phyloP scores from a whole-genome alignment of 139 green algal genomes.

The Chloropicon primus region DNA sequence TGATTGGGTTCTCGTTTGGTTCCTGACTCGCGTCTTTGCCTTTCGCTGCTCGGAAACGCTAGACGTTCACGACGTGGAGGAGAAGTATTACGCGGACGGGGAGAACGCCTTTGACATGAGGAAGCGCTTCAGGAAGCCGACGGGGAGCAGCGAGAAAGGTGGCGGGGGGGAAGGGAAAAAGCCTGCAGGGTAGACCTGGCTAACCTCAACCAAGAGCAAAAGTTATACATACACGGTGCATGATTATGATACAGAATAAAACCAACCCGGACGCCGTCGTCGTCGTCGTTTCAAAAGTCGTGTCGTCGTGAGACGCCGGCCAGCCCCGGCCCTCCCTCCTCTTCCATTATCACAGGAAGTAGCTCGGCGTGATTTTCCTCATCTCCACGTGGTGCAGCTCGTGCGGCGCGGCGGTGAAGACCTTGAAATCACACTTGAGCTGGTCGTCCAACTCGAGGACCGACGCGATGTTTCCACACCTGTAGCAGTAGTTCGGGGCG shows the following conservation, averaged over 20 bases:
- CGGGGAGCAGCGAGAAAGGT: not conserved
- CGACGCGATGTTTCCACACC: conserved; percentile 92
- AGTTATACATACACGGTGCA: too few relatives aligned
- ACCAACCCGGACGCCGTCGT: too few relatives aligned
- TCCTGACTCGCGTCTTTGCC: not conserved
- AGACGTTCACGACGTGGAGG: conserved; percentile 82
- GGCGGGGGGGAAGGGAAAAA: not conserved
- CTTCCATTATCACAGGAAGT: conserved; percentile 78
- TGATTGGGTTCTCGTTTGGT: not conserved
- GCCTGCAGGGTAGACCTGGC: too few relatives aligned
- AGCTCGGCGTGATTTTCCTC: conserved; percentile 68
- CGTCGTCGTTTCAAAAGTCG: too few relatives aligned
- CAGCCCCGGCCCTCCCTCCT: too few relatives aligned
- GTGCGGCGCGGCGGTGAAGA: conserved; percentile 46
- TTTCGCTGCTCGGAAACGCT: not conserved
- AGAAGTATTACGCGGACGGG: conserved; percentile 94
- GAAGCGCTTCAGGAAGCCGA: not conserved
- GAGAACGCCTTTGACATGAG: conserved; percentile 97
- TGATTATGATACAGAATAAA: too few relatives aligned
- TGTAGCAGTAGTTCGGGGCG: conserved; percentile 98
- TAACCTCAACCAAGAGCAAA: too few relatives aligned
- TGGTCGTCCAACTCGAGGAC: conserved; percentile 92
- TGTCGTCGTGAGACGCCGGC: too few relatives aligned
- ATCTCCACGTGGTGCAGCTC: conserved; percentile 73
- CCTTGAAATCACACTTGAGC: conserved; percentile 75